Base-by-base conservation (phyloP, 257 asterid genomes). In the Penstemon eatonii region DNA sequence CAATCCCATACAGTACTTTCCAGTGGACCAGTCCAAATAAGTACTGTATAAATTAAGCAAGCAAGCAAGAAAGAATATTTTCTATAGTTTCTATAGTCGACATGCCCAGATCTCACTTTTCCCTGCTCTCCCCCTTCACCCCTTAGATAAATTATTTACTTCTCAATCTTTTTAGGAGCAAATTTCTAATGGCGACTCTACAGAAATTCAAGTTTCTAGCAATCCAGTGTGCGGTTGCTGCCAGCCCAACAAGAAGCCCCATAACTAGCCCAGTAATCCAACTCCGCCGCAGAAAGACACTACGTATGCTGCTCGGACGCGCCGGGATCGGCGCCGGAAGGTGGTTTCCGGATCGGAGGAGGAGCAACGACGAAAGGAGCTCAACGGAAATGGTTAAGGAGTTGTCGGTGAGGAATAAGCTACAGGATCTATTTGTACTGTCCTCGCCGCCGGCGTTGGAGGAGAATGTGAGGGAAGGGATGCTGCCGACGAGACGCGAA, bases 191-290 rank as follows among this genome's bases (percentile, higher is more conserved):
- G 97, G 85, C 91, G 42, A 80, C 96, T 69, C 78, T 93, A 60
- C 98, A 93, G 81, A 93, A 86, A 83, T 93, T 93, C 83, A 90
- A 89, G 92, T 78, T 88, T 3, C 60, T 92, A 18, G 97, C 96
- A 1, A 87, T 84, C 4, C 96, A 88, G 60, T 90, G 98, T 74
- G 93, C 95, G 0, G 90, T 85, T 5, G 88, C 96, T 43, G 86
- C 85, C 40, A 93, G 95, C 66, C 98, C 97, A 49, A 82, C 89
- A 10, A 75, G 91, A 13, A 90, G 98, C 75, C 98, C 98, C 0
- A 73, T 92, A 9, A 65, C 95, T 37, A 89, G 96, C 74, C 97
- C 98, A 9, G 94, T 92, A 11, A 85, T 88, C 81, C 96, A 90
- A 69, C 83, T 92, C 74, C 98, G 98, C 73, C 91, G 96, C n/a